A percentile compares a stretch with the other conserved stretches of the same genome.
Evolutionary conservation across 495 filamentous ascomycete species (phyloP).

Genomic region (Xylaria sp.): DNA sequence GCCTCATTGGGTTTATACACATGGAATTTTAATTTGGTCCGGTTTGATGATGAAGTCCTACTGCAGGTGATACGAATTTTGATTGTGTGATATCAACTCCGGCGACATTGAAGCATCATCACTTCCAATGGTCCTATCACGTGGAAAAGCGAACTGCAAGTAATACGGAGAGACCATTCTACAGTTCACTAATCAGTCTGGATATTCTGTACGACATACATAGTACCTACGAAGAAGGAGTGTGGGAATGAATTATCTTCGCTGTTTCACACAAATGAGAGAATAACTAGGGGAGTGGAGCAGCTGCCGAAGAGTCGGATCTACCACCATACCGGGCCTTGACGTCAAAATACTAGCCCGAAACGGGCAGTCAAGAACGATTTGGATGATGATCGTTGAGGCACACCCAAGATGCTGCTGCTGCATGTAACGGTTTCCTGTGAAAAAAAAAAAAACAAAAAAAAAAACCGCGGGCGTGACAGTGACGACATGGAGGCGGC

Average conservation of each 20-base stretch:
- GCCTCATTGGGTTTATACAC: slow-evolving; percentile 13
- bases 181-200: neutral
- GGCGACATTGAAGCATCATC: slow-evolving; percentile 14
- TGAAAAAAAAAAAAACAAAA: too few relatives aligned
- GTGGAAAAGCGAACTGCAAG: slow-evolving; percentile 25
- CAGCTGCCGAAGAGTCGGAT: slow-evolving; percentile 26
- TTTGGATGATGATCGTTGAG: neutral
- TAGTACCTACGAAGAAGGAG: too few relatives aligned
- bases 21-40: slow-evolving; percentile 7
- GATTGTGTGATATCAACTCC: slow-evolving; percentile 25
- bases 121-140: slow-evolving; percentile 20
- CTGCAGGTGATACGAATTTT: slow-evolving; percentile 22
- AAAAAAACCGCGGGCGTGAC: slow-evolving; percentile 15
- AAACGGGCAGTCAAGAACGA: slow-evolving; percentile 15
- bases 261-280: slow-evolving; percentile 25
- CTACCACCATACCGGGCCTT: slow-evolving; percentile 16
- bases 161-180: slow-evolving; percentile 16
- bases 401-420: neutral
- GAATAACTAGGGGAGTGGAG: neutral
- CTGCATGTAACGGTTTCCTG: slow-evolving; percentile 17
- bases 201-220: neutral
- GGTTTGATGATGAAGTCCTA: slow-evolving; percentile 22
- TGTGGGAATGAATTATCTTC: too few relatives aligned
- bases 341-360: slow-evolving; percentile 26
- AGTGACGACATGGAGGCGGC: slow-evolving; percentile 16